A percentile compares a stretch with the other conserved stretches of the same genome.
phyloP scores from a whole-genome alignment of 2,329 filamentous ascomycete genomes.

The Colletotrichum sp. region DNA sequence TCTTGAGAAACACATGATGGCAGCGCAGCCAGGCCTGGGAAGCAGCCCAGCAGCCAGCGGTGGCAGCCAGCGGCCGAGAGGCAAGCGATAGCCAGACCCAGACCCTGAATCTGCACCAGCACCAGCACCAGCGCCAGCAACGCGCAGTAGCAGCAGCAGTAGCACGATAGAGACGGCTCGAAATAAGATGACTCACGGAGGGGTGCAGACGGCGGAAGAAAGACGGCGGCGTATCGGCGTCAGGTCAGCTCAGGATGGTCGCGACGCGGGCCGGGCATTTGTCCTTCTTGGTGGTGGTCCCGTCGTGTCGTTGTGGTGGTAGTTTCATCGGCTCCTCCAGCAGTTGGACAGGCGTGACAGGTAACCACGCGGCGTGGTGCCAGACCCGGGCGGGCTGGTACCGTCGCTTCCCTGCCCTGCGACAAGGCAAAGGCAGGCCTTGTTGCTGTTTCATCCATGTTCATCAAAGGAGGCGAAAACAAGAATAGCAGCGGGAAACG shows the following conservation, averaged over 20 bases:
- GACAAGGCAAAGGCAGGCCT: not conserved
- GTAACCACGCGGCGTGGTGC: not conserved
- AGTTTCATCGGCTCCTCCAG: not conserved
- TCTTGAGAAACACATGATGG: not conserved
- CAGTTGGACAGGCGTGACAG: not conserved
- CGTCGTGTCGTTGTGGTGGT: not conserved
- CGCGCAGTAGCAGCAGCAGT: not conserved
- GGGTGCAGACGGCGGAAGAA: not conserved
- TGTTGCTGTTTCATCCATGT: not conserved
- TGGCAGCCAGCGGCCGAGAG: not conserved
- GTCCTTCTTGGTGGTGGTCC: not conserved
- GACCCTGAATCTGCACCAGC: not conserved
- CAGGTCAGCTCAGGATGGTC: slow-evolving; percentile 3
- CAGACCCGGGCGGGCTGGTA: not conserved
- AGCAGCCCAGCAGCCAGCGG: not conserved
- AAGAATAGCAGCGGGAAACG: slow-evolving; percentile 10
- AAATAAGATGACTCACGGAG: slow-evolving; percentile 5
- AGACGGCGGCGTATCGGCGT: slow-evolving; percentile 6
- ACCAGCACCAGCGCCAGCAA: not conserved
- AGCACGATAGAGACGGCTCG: not conserved
- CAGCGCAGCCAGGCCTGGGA: not conserved
- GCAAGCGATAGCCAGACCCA: not conserved
- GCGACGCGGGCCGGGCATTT: slow-evolving; percentile 9
- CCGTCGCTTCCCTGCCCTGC: not conserved
- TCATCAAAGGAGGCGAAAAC: not conserved